Conservation (phyloP, 495 filamentous ascomycete species). For the Hamigera avellanea region DNA sequence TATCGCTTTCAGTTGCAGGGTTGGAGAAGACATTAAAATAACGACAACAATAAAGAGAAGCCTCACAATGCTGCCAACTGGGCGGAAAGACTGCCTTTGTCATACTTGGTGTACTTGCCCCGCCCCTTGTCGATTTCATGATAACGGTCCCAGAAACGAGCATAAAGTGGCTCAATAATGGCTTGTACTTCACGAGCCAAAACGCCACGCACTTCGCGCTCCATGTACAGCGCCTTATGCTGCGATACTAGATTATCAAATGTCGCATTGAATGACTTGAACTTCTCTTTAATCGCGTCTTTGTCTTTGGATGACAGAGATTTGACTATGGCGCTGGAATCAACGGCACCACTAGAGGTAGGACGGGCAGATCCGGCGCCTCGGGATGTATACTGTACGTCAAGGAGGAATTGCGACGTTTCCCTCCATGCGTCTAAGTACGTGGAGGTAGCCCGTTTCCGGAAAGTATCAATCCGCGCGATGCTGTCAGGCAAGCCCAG, state of each 20-base stretch:
- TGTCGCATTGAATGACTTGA: constrained; percentile 75
- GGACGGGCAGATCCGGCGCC: constrained; percentile 39
- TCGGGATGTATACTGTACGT: constrained; percentile 84
- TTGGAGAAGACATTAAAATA: not conserved
- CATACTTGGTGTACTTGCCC: constrained; percentile 95
- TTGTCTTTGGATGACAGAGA: constrained; percentile 76
- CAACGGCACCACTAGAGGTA: constrained; percentile 52
- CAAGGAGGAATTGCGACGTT: constrained; percentile 70
- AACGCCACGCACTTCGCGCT: constrained; percentile 71
- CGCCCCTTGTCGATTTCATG: constrained; percentile 95
- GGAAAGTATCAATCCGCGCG: constrained; percentile 64
- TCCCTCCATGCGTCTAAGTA: constrained; percentile 90
- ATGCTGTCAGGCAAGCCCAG: constrained; percentile 51
- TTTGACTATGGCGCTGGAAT: constrained; percentile 74
- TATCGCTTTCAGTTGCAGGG: not conserved
- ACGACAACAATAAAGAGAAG: not conserved
- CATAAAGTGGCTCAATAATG: constrained; percentile 89
- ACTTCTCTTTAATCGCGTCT: constrained; percentile 93
- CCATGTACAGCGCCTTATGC: constrained; percentile 74
- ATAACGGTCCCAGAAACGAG: constrained; percentile 92
- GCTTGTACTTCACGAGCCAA: constrained; percentile 73
- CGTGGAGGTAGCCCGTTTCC: constrained; percentile 69
- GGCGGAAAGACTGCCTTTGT: constrained; percentile 52
- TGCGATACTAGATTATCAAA: constrained; percentile 79
- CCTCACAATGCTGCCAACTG: constrained; percentile 30